Percentiles rank a stretch among this genome's conserved stretches.
These are phyloP conservation scores for Gossypium davidsonii DNA, from an alignment of 441 rosid genomes.

Conservation along the genomic window DNA sequence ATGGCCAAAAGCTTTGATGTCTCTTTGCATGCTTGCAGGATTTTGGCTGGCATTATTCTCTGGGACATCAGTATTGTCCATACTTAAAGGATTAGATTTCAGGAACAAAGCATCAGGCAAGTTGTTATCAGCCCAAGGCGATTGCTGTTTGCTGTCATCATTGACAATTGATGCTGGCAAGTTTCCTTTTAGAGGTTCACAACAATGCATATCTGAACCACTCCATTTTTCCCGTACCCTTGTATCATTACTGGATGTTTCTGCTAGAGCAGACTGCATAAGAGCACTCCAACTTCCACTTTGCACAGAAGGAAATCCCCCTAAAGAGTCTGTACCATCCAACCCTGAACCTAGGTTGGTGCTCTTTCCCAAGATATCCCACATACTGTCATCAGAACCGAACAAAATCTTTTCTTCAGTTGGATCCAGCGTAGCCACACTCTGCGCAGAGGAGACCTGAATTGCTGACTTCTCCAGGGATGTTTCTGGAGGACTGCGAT, in stretches of 20 bases:
- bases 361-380: conserved; percentile 68
- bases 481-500: conserved; percentile 33
- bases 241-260: conserved; percentile 43
- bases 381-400: conserved; percentile 77
- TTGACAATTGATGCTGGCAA: conserved; percentile 20
- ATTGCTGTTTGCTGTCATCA: conserved; percentile 33
- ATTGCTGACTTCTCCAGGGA: conserved; percentile 37
- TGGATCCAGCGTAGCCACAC: conserved; percentile 71
- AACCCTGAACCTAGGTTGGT: conserved; percentile 36
- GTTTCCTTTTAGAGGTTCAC: conserved; percentile 32
- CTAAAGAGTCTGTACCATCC: conserved; percentile 37
- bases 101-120: conserved; percentile 20
- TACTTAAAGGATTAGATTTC: conserved; percentile 23
- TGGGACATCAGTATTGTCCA: neutral
- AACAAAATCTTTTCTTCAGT: conserved; percentile 84
- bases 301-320: conserved; percentile 60
- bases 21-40: conserved; percentile 33
- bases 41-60: conserved; percentile 26
- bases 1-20: conserved; percentile 45
- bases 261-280: conserved; percentile 88
- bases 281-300: conserved; percentile 99
- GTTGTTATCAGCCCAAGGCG: conserved; percentile 32
- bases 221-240: conserved; percentile 49
- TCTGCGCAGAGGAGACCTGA: conserved; percentile 38
- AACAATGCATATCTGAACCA: conserved; percentile 30